Conservation (phyloP, 192 early-diverging fungal genomes). For the Cladochytrium replicatum region DNA sequence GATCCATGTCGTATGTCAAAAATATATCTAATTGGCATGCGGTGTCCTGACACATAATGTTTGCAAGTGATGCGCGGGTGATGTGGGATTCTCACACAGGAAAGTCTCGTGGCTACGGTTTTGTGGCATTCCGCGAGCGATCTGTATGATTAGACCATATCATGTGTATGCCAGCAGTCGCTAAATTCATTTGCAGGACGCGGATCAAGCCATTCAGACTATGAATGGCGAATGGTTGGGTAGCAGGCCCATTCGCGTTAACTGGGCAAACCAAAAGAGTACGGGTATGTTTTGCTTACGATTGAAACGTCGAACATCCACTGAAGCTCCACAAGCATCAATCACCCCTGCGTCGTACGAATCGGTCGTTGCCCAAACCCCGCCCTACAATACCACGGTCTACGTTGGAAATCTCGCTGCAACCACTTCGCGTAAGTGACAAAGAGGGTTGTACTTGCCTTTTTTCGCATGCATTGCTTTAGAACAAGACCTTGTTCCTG, state of each 20-base stretch:
- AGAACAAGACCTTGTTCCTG: slow-evolving; percentile 59
- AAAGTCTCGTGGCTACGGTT: slow-evolving; percentile 86
- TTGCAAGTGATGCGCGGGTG: slow-evolving; percentile 71
- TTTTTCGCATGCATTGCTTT: neutral
- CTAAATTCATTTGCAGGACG: slow-evolving; percentile 43
- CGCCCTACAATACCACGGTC: slow-evolving; percentile 77
- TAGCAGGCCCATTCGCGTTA: slow-evolving; percentile 75
- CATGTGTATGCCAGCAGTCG: neutral
- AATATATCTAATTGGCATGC: slow-evolving; percentile 1
- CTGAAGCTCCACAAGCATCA: neutral
- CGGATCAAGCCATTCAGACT: slow-evolving; percentile 69
- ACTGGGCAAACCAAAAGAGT: slow-evolving; percentile 87
- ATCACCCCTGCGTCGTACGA: slow-evolving; percentile 41
- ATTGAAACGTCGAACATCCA: neutral
- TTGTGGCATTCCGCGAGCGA: slow-evolving; percentile 78
- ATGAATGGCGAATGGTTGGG: slow-evolving; percentile 91
- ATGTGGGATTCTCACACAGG: slow-evolving; percentile 87
- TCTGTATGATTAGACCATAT: neutral
- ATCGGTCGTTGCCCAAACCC: slow-evolving; percentile 59
- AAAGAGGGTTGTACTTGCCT: neutral
- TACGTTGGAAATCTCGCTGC: slow-evolving; percentile 84
- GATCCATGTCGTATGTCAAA: slow-evolving; percentile 59
- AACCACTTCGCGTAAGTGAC: slow-evolving; percentile 55
- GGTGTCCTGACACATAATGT: neutral
- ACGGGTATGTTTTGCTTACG: neutral